Evolutionary conservation across 345 rosid species (phyloP).

Genomic region (Eutrema japonicum): DNA sequence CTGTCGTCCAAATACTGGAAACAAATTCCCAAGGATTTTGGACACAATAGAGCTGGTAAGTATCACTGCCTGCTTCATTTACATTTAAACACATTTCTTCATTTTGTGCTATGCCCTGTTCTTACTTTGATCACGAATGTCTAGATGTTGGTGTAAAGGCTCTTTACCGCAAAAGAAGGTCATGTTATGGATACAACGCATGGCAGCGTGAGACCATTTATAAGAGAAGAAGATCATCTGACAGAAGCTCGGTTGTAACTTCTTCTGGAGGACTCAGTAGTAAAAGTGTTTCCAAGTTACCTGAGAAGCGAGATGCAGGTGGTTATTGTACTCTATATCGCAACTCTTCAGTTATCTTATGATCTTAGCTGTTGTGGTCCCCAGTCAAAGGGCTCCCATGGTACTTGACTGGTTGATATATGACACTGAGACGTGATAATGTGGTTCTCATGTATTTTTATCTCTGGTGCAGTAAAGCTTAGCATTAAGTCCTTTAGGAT

Average conservation of each 20-base stretch:
- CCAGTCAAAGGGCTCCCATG: slow-evolving; percentile 62
- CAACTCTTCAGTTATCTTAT: slow-evolving; percentile 27
- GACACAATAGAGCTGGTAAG: slow-evolving; percentile 69
- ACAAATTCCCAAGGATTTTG: slow-evolving; percentile 68
- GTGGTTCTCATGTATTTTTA: slow-evolving; percentile 41
- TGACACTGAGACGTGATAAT: slow-evolving; percentile 22
- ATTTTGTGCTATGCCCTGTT: neutral
- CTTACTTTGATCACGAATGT: slow-evolving; percentile 28
- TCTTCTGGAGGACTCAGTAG: slow-evolving; percentile 82
- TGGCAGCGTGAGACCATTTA: slow-evolving; percentile 51
- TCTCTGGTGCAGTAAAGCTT: slow-evolving; percentile 75
- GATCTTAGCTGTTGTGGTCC: slow-evolving; percentile 37
- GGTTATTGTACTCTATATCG: slow-evolving; percentile 25
- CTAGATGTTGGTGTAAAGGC: slow-evolving; percentile 62
- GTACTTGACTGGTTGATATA: slow-evolving; percentile 45
- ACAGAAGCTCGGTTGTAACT: slow-evolving; percentile 60
- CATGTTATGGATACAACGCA: slow-evolving; percentile 53
- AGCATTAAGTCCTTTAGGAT: slow-evolving; percentile 92
- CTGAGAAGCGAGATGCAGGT: slow-evolving; percentile 52
- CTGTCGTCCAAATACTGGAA: slow-evolving; percentile 81
- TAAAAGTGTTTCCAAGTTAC: slow-evolving; percentile 81
- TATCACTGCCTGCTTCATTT: slow-evolving; percentile 13
- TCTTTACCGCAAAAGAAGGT: slow-evolving; percentile 64
- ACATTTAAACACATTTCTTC: slow-evolving; percentile 6
- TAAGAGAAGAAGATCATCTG: slow-evolving; percentile 70